Evolutionary conservation across 2,329 filamentous ascomycete species (phyloP), one percentile per base, ranked within the genome.

Genomic region (Capronia americana): DNA sequence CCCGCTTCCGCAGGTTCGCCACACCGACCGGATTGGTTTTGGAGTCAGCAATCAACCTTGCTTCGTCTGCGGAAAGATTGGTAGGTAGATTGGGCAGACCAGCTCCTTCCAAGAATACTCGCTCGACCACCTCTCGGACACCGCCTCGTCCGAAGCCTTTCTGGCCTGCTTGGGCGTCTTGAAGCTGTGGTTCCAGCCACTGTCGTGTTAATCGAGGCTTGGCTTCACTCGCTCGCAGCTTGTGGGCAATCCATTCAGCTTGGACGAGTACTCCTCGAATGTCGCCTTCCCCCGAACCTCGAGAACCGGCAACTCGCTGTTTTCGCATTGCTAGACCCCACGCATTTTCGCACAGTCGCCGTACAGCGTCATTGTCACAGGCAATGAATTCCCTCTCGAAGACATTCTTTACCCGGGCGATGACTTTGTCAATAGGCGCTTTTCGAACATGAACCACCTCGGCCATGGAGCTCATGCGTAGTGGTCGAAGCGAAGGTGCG

Each of bases 401-500:
- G 0, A 99, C 90, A 1, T 83, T 81, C 76, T 93, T 93, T 74
- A 98, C 84, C 14, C 95, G 88, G 7, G 85, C 84, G 3, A 96
- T 89, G 2, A 98, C 92, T 57, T 93, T 90, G 69, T 96, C 93
- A 10, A 98, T 80, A 0, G 91, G 89, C 1, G 95, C 93, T 73
- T 95, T 95, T 56, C 94, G 92, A 38, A 97, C 90, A 74, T 96
- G 93, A 24, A 99, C 89, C 46, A 98, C 88, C 77, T 99, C 95
- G 0, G 94, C 95, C 57, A 95, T 80, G 5, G 84, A 88, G 0
- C 92, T 93, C 70, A 94, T 91, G n/a, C 95, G 88, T 7, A 99
- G 83, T 0, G 92, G 93, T 30, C 93, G 87, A 48, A 99, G 84
- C 23, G 93, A 92, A 3, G 94, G 89, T 72, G 97, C 93, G 75